Evolutionary conservation across 768 basidiomycete genomes (phyloP).

Genomic region (Mycena amicta): DNA sequence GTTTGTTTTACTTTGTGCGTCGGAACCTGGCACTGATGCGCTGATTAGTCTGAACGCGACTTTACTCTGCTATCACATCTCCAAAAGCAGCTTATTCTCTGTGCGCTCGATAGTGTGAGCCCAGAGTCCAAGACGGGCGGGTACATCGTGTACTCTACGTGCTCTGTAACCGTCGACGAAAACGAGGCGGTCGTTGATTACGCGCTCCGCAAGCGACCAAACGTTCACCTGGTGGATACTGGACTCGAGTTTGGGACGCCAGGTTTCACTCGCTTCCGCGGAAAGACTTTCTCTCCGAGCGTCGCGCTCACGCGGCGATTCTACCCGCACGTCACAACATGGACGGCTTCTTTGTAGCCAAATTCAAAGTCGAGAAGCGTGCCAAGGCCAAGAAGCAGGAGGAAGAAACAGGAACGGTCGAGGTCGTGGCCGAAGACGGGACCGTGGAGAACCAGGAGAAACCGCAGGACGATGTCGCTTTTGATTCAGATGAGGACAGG

Average conservation of each 20-base stretch:
- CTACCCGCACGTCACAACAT: slow-evolving; percentile 99
- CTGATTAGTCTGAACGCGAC: slow-evolving; percentile 82
- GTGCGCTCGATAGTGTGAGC: slow-evolving; percentile 94
- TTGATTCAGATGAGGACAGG: slow-evolving; percentile 77
- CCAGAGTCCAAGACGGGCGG: slow-evolving; percentile 91
- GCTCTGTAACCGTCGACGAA: slow-evolving; percentile 97
- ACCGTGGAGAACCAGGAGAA: slow-evolving; percentile 30
- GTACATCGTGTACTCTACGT: slow-evolving; percentile 96
- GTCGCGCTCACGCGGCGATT: slow-evolving; percentile 84
- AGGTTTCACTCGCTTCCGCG: slow-evolving; percentile 88
- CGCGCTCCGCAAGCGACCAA: slow-evolving; percentile 90
- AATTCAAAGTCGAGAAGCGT: slow-evolving; percentile 91
- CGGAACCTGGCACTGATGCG: not conserved
- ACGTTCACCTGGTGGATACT: slow-evolving; percentile 89
- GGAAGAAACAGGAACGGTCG: slow-evolving; percentile 31
- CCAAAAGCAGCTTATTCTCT: slow-evolving; percentile 97
- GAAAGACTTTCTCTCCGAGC: slow-evolving; percentile 83
- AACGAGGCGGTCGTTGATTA: slow-evolving; percentile 99
- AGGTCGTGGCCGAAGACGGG: slow-evolving; percentile 35
- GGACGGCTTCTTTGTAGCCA: slow-evolving; percentile 99
- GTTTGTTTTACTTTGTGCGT: slow-evolving; percentile 41
- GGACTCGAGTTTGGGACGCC: slow-evolving; percentile 92
- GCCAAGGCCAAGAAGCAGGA: slow-evolving; percentile 46
- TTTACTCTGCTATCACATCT: slow-evolving; percentile 95
- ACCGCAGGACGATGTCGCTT: slow-evolving; percentile 50